Conservation (phyloP, 805 yeast genomes). For the Ogataea trehaloabstinens region DNA sequence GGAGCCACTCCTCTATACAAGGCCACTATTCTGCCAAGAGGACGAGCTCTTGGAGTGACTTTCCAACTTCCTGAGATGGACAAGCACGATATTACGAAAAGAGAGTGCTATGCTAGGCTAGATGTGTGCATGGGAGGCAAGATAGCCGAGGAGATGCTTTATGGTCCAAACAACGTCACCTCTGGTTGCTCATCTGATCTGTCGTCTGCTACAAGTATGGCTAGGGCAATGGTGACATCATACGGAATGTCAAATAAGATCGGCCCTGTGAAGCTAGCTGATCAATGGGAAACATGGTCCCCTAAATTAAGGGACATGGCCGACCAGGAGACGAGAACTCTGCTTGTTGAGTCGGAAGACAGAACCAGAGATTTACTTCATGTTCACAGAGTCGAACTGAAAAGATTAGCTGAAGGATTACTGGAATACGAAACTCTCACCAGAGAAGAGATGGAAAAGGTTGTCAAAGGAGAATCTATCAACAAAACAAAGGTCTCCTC, state of each 20-base stretch:
- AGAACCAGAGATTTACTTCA: slow-evolving; percentile 71
- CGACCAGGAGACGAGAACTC: slow-evolving; percentile 82
- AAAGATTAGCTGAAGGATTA: slow-evolving; percentile 87
- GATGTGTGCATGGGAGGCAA: slow-evolving; percentile 99
- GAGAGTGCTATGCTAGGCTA: slow-evolving; percentile 84
- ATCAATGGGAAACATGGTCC: slow-evolving; percentile 95
- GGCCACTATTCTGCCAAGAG: slow-evolving; percentile 96
- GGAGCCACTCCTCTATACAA: slow-evolving; percentile 96
- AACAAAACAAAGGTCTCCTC: slow-evolving; percentile 66
- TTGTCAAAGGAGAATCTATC: slow-evolving; percentile 76
- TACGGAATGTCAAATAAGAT: slow-evolving; percentile 94
- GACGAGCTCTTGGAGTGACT: slow-evolving; percentile 93
- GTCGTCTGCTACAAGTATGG: slow-evolving; percentile 84
- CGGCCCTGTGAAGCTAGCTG: slow-evolving; percentile 89
- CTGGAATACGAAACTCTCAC: slow-evolving; percentile 94
- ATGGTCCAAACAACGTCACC: slow-evolving; percentile 90
- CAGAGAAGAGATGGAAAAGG: slow-evolving; percentile 83
- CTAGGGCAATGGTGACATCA: slow-evolving; percentile 94
- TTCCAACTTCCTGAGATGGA: slow-evolving; percentile 99
- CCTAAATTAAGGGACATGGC: slow-evolving; percentile 84
- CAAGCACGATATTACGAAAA: slow-evolving; percentile 87
- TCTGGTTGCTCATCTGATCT: slow-evolving; percentile 94
- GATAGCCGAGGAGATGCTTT: slow-evolving; percentile 90
- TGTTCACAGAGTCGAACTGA: slow-evolving; percentile 66
- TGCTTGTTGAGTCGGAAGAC: slow-evolving; percentile 71